These are phyloP conservation scores for Triticum timopheevii DNA, from an alignment of 176 grass and related monocot genomes.

Conservation along the genomic window DNA sequence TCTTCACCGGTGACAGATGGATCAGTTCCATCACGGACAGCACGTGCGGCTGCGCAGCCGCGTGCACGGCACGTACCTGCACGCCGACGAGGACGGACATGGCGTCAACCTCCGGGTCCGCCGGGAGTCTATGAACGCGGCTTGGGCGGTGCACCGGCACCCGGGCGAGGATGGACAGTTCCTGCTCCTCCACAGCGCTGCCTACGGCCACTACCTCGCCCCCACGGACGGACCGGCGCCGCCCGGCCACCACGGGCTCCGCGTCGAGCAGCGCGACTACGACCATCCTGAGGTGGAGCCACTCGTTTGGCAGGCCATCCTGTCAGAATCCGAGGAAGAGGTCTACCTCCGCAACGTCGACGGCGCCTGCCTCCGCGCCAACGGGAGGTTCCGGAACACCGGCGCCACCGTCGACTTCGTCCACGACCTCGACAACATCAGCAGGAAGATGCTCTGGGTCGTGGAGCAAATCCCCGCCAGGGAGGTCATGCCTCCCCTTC, in stretches of 20 bases:
- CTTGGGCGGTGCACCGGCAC: constrained; percentile 10
- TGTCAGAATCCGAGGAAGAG: neutral
- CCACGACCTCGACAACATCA: neutral
- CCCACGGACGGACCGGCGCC: neutral
- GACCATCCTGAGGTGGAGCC: neutral
- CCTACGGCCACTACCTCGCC: constrained; percentile 31
- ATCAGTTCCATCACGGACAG: neutral
- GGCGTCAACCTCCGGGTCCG: neutral
- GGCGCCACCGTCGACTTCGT: neutral
- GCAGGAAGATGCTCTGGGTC: constrained; percentile 7
- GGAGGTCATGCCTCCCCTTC: neutral
- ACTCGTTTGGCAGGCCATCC: neutral
- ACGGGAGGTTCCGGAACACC: neutral
- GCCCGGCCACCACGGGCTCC: neutral
- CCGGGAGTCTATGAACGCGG: neutral
- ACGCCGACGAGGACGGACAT: constrained; percentile 13
- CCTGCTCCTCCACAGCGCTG: neutral
- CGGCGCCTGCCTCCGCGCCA: neutral
- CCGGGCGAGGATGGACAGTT: neutral
- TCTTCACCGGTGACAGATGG: neutral
- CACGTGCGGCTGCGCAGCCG: constrained; percentile 24
- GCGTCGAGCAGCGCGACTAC: neutral
- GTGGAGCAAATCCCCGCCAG: neutral
- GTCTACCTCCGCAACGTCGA: neutral
- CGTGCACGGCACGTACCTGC: neutral